A percentile compares a stretch with the other conserved stretches of the same genome.
Evolutionary conservation across 495 filamentous ascomycete species (phyloP).

Genomic region (Usnea hakonensis): DNA sequence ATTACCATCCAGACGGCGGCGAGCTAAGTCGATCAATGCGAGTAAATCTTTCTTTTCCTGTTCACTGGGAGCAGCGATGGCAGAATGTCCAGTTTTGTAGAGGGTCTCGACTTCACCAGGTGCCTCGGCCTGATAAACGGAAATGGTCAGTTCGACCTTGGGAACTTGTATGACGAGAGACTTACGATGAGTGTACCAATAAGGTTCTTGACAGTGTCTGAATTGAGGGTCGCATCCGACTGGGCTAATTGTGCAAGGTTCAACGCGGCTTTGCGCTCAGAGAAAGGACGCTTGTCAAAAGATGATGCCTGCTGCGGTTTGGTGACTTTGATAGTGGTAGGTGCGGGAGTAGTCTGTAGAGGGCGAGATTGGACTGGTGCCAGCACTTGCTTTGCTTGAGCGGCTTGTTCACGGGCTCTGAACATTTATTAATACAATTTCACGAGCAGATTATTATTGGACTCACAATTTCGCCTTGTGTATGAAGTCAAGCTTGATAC

Average conservation of each 20-base stretch:
- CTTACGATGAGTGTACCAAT: constrained; percentile 22
- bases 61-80: constrained; percentile 26
- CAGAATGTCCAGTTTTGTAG: constrained; percentile 2
- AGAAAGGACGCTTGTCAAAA: constrained; percentile 12
- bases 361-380: neutral
- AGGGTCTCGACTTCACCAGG: constrained; percentile 15
- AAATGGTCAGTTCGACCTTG: neutral
- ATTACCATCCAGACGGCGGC: constrained; percentile 11
- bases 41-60: constrained; percentile 19
- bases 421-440: neutral
- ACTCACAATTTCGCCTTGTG: constrained; percentile 34
- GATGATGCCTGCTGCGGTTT: constrained; percentile 11
- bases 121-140: constrained; percentile 18
- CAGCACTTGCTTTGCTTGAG: constrained; percentile 2
- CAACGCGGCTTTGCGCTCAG: constrained; percentile 21
- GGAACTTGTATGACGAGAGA: neutral
- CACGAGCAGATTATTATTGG: neutral
- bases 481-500: constrained; percentile 71
- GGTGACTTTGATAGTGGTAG: constrained; percentile 2
- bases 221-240: constrained; percentile 6
- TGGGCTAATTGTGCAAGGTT: constrained; percentile 20
- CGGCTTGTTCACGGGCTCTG: constrained; percentile 8
- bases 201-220: constrained; percentile 17
- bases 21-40: constrained; percentile 14
- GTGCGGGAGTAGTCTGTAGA: neutral